These are phyloP conservation scores for Saccharomycopsis sp. DNA, from an alignment of 805 yeast species.

Conservation along the genomic window DNA sequence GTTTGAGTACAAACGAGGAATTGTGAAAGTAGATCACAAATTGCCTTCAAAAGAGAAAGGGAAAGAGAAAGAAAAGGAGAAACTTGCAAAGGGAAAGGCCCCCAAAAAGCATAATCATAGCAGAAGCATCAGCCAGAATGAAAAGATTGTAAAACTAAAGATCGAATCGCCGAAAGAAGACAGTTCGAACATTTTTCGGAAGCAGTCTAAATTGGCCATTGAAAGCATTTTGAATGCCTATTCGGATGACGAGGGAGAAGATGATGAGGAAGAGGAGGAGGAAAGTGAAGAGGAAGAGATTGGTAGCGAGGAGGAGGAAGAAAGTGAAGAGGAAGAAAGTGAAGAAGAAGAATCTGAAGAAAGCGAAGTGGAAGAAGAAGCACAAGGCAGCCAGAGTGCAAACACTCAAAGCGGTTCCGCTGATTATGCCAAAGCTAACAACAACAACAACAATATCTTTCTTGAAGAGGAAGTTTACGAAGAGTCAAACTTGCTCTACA, in stretches of 20 bases:
- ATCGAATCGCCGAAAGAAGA: too few relatives aligned
- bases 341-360: not conserved
- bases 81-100: not conserved
- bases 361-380: too few relatives aligned
- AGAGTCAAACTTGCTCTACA: not conserved
- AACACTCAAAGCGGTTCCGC: too few relatives aligned
- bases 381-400: too few relatives aligned
- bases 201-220: slow-evolving; percentile 7
- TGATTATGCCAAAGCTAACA: too few relatives aligned
- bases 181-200: not conserved
- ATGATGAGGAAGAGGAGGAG: slow-evolving; percentile 1
- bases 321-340: not conserved
- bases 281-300: not conserved
- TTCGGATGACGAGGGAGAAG: slow-evolving; percentile 8
- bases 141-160: not conserved
- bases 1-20: slow-evolving; percentile 4
- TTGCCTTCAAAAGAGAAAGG: not conserved
- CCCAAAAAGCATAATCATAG: not conserved
- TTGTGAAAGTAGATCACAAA: not conserved
- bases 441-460: too few relatives aligned
- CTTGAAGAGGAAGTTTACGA: slow-evolving; percentile 2
- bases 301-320: not conserved
- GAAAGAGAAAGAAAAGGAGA: not conserved
- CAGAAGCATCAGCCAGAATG: not conserved
- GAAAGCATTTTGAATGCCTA: slow-evolving; percentile 10